Base-by-base conservation (phyloP, 257 asterid genomes). In the Salvia hispanica region DNA sequence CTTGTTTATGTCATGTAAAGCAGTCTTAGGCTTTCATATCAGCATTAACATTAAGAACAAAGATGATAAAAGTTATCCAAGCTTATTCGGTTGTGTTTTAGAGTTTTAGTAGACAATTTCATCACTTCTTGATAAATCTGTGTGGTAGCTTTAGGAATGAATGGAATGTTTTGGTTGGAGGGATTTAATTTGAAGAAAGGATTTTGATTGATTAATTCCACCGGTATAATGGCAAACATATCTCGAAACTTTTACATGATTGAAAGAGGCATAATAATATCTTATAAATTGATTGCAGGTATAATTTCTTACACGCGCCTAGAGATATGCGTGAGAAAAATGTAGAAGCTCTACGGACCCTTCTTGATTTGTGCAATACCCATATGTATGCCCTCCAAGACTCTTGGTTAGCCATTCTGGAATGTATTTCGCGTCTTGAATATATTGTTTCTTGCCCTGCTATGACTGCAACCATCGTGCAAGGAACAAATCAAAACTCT, bases 391-490 rank as follows among this genome's bases (percentile, higher is more conserved):
- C 99, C 74, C 90, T 94, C 74, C 93, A 87, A 78, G 93, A 91
- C 80, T 85, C 96, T 42, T 94, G 99, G 99, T 73, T 75, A 43
- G 98, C 98, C 31, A 82, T 88, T 72, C 83, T 91, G 46, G 97
- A 89, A 80, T 91, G 98, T 79, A 81, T 94, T 76, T 94, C 99
- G 71, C 96, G 99, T 77, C 95, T 94, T 78, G 96, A 94, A 66
- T 91, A 88, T 79, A 72, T 84, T n/a, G 82, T 88, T 51, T 91
- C 99, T 56, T 83, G 80, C 72, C 95, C 95, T 72, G 78, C 96
- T 64, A 89, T 93, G 85, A 78, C 90, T 68, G 90, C 95, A 69
- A 94, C 84, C 76, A 85, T 94, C 74, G 83, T 88, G 96, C 96
- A 87, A 84, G 99, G 99, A 72, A 78, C 96, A 80, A 91, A 89